Percentiles rank a stretch among this genome's conserved stretches.
Conservation (phyloP, 257 asterid genomes). For the Eucommia ulmoides region DNA sequence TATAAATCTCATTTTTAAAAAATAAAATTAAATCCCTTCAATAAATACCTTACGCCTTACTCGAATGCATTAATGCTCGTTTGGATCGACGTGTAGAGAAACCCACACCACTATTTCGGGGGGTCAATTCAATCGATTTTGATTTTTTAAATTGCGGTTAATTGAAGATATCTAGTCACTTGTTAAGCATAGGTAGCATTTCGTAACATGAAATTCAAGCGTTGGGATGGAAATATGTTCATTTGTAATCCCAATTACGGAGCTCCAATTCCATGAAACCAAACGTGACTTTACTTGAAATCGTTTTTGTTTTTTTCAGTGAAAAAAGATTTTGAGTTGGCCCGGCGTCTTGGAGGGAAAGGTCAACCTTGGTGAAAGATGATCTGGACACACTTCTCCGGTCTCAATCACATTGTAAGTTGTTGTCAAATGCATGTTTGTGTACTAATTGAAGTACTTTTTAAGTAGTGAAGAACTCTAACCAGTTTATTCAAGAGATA, state of each 20-base stretch:
- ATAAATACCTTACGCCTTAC: too few species aligned
- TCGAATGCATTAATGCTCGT: too few species aligned
- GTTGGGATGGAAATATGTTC: not conserved
- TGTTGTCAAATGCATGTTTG: too few species aligned
- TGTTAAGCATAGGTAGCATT: not conserved
- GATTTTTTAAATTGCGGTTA: not conserved
- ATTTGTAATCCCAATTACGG: not conserved
- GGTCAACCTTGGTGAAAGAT: slow-evolving; percentile 78
- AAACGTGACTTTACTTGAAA: not conserved
- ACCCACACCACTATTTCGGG: too few species aligned
- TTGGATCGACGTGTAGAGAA: not conserved
- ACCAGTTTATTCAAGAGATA: too few species aligned
- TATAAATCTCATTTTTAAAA: too few species aligned
- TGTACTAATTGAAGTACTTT: too few species aligned
- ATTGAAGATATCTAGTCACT: not conserved
- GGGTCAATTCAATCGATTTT: not conserved
- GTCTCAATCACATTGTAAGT: too few species aligned
- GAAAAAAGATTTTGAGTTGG: slow-evolving; percentile 88
- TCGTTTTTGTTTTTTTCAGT: slow-evolving; percentile 32
- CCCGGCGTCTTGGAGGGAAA: slow-evolving; percentile 84
- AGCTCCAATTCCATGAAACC: not conserved
- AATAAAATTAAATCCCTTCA: too few species aligned
- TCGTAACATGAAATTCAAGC: too few species aligned
- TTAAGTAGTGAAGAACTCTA: too few species aligned
- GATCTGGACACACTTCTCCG: too few species aligned